phyloP scores from a whole-genome alignment of 768 basidiomycete species.

The Ramaria sp. region DNA sequence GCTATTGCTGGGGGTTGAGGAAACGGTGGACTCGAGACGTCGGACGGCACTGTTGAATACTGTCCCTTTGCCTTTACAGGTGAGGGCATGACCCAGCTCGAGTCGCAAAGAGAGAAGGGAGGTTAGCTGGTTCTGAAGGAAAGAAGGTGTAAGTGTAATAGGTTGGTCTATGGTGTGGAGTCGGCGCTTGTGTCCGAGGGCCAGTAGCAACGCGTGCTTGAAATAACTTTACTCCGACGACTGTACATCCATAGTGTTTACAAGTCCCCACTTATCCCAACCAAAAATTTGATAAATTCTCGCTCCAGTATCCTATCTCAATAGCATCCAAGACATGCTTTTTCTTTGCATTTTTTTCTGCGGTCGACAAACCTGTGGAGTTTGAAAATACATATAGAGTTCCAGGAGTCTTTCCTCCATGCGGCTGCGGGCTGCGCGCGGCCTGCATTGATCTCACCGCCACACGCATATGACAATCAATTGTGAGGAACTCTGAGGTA shows the following conservation, averaged over 20 bases:
- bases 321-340: background rate
- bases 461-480: background rate
- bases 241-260: too few relatives aligned
- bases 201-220: too few relatives aligned
- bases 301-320: too few relatives aligned
- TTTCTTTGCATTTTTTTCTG: background rate
- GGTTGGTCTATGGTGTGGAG: background rate
- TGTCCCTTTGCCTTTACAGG: slow-evolving; percentile 1
- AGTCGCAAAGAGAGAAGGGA: background rate
- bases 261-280: too few relatives aligned
- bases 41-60: slow-evolving; percentile 1
- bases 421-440: background rate
- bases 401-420: background rate
- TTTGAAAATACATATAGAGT: background rate
- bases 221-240: too few relatives aligned
- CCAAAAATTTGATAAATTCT: too few relatives aligned
- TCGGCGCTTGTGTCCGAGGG: background rate
- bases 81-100: slow-evolving; percentile 1
- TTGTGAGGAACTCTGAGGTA: background rate
- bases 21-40: background rate
- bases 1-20: slow-evolving; percentile 2
- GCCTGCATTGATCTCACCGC: background rate
- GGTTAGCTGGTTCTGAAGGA: background rate
- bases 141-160: background rate
- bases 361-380: background rate